A percentile compares a stretch with the other conserved stretches of the same genome.
Evolutionary conservation across 2,329 filamentous ascomycete species (phyloP).

Genomic region (Alternaria atra): DNA sequence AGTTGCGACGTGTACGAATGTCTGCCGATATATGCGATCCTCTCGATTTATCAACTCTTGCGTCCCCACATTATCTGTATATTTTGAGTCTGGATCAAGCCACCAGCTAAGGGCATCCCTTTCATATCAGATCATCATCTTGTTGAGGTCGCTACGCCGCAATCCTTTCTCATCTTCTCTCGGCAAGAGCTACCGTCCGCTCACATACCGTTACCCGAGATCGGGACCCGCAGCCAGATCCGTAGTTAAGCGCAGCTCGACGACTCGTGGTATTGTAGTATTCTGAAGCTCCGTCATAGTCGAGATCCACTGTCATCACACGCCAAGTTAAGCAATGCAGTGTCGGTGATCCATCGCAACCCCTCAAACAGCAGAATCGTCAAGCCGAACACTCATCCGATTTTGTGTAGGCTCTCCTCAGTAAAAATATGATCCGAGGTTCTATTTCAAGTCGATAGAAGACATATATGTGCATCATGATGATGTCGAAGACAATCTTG

Average conservation of each 20-base stretch:
- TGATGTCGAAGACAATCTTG: not conserved
- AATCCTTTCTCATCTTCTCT: not conserved
- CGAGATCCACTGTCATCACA: not conserved
- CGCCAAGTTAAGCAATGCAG: not conserved
- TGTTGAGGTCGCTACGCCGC: conserved; percentile 2
- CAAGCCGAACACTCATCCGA: not conserved
- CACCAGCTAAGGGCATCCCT: not conserved
- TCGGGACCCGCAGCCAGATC: not conserved
- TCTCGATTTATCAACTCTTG: conserved; percentile 1
- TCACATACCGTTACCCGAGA: not conserved
- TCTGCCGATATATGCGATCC: not conserved
- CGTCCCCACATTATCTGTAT: not conserved
- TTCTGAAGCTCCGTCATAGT: not conserved
- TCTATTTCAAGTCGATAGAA: not conserved
- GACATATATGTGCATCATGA: not conserved
- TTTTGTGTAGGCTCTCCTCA: not conserved
- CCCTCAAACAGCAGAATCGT: not conserved
- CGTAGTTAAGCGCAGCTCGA: not conserved
- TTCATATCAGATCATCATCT: not conserved
- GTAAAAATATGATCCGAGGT: not conserved
- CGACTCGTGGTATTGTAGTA: not conserved
- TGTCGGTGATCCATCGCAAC: not conserved
- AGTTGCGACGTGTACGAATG: not conserved
- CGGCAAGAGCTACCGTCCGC: not conserved
- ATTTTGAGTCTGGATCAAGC: not conserved